A percentile compares a stretch with the other conserved stretches of the same genome.
phyloP scores from a whole-genome alignment of 2,329 filamentous ascomycete genomes.

The Ophiostoma triangulosporum region DNA sequence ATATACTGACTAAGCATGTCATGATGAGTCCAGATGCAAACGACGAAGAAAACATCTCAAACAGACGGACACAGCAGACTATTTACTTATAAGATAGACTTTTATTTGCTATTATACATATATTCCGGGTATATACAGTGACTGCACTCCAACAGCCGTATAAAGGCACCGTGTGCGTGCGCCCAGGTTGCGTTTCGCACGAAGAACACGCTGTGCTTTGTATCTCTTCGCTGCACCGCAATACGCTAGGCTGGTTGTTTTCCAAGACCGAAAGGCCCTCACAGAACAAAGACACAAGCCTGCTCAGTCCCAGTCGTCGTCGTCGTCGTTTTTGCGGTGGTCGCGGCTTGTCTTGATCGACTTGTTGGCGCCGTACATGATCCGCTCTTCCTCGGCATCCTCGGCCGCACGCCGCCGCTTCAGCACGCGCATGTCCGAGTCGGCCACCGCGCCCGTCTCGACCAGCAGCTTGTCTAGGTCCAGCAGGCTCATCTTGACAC shows the following conservation, averaged over 20 bases:
- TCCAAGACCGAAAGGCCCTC: too few relatives aligned
- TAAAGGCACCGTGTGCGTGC: background rate
- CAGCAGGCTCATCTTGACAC: conserved; percentile 53
- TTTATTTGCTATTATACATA: background rate
- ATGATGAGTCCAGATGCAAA: too few relatives aligned
- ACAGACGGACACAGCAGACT: too few relatives aligned
- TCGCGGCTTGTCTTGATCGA: conserved; percentile 15
- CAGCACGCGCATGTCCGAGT: conserved; percentile 64
- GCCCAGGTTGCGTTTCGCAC: background rate
- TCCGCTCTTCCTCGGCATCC: conserved; percentile 45
- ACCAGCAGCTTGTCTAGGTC: conserved; percentile 73
- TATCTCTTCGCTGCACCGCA: background rate
- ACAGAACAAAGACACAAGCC: background rate
- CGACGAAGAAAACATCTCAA: too few relatives aligned
- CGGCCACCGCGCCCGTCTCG: conserved; percentile 64
- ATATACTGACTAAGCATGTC: too few relatives aligned
- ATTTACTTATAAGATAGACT: too few relatives aligned
- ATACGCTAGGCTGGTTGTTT: too few relatives aligned
- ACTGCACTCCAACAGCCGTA: background rate
- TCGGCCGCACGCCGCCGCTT: conserved; percentile 46
- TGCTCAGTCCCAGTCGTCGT: conserved; percentile 20
- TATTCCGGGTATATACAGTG: background rate
- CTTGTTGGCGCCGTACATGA: conserved; percentile 32
- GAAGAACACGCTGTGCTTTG: background rate
- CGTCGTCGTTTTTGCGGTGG: conserved; percentile 14